Evolutionary conservation across 805 yeast species (phyloP).

Genomic region (Ogataea methanolica): DNA sequence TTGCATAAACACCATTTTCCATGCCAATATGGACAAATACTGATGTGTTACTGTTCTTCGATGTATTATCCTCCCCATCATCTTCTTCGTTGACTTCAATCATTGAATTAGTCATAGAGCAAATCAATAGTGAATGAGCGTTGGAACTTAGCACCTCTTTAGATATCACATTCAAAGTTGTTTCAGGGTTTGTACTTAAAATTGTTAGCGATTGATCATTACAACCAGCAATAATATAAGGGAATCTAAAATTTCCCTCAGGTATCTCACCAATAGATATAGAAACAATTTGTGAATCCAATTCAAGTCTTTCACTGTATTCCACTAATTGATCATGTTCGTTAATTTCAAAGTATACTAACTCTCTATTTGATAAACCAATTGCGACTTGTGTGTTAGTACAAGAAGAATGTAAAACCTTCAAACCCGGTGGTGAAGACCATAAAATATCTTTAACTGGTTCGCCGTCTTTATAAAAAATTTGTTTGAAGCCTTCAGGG

Average conservation of each 20-base stretch:
- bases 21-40: slow-evolving; percentile 69
- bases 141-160: slow-evolving; percentile 61
- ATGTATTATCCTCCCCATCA: slow-evolving; percentile 12
- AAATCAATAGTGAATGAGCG: slow-evolving; percentile 12
- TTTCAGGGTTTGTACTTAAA: slow-evolving; percentile 54
- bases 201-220: slow-evolving; percentile 68
- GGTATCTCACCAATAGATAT: slow-evolving; percentile 47
- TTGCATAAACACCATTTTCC: slow-evolving; percentile 75
- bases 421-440: slow-evolving; percentile 77
- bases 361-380: slow-evolving; percentile 66
- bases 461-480: slow-evolving; percentile 31
- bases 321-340: slow-evolving; percentile 65
- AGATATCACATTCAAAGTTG: slow-evolving; percentile 55
- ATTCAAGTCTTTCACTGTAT: slow-evolving; percentile 55
- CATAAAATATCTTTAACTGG: slow-evolving; percentile 48
- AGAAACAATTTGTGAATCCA: slow-evolving; percentile 46
- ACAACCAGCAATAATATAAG: slow-evolving; percentile 65
- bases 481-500: slow-evolving; percentile 61
- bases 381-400: slow-evolving; percentile 66
- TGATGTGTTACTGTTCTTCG: slow-evolving; percentile 5
- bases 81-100: slow-evolving; percentile 3
- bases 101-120: slow-evolving; percentile 28
- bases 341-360: slow-evolving; percentile 80
- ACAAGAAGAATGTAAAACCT: slow-evolving; percentile 53
- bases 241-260: slow-evolving; percentile 42